Conservation (phyloP, 805 yeast species). For the Candida caryicola region DNA sequence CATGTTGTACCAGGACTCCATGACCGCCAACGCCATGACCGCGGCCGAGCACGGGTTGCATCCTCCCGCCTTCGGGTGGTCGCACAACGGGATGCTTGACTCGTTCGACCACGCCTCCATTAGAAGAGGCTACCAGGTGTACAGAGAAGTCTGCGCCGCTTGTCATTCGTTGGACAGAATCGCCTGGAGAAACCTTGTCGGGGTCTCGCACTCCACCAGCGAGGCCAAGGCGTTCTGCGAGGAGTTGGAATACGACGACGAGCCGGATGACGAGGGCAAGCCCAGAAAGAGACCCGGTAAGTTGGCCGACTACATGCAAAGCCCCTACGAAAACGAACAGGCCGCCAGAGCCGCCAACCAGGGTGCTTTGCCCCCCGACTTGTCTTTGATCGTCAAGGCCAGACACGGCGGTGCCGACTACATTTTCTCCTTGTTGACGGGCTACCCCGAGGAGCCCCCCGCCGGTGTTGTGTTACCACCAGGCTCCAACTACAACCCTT, state of each 20-base stretch:
- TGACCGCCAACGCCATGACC: conserved; percentile 93
- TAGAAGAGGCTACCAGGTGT: conserved; percentile 98
- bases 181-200: conserved; percentile 98
- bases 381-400: conserved; percentile 95
- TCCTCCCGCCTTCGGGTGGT: conserved; percentile 90
- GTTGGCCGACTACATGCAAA: conserved; percentile 91
- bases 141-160: conserved; percentile 98
- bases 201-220: conserved; percentile 86
- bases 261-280: conserved; percentile 93
- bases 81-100: conserved; percentile 88
- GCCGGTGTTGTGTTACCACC: conserved; percentile 93
- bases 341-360: conserved; percentile 99
- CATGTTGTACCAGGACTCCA: conserved; percentile 76
- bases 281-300: conserved; percentile 98
- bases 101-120: conserved; percentile 93
- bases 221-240: conserved; percentile 94
- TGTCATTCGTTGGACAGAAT: conserved; percentile 96
- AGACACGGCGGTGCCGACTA: conserved; percentile 98
- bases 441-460: conserved; percentile 98
- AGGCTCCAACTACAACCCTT: conserved; percentile 97
- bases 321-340: conserved; percentile 96
- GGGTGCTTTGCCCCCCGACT: conserved; percentile 98
- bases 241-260: conserved; percentile 96
- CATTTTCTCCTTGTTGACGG: conserved; percentile 91
- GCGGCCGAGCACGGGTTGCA: conserved; percentile 99